Conservation (phyloP, 306 rosid species). For the Dryas alaskensis region DNA sequence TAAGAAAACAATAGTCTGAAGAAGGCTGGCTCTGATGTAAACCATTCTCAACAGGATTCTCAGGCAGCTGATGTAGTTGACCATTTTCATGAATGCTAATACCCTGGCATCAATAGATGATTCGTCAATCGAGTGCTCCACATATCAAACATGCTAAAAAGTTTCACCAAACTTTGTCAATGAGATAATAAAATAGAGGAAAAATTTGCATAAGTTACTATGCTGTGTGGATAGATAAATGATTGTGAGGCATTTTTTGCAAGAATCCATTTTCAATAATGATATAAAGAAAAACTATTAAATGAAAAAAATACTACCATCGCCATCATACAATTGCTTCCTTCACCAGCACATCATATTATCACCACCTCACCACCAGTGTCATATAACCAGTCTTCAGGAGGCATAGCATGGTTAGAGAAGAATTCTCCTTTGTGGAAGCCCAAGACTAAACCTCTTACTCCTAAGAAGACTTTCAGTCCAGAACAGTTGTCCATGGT, state of each 20-base stretch:
- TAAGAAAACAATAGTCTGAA: conserved; percentile 52
- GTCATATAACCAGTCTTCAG: too few relatives aligned
- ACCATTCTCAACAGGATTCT: conserved; percentile 53
- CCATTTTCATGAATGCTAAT: conserved; percentile 43
- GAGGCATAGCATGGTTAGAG: not conserved
- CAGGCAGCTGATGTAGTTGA: conserved; percentile 43
- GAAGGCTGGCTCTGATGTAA: conserved; percentile 45
- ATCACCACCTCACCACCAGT: too few relatives aligned
- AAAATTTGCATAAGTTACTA: not conserved
- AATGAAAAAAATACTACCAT: not conserved
- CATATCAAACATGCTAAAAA: conserved; percentile 21
- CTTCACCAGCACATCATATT: too few relatives aligned
- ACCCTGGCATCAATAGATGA: conserved; percentile 50
- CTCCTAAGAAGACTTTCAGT: not conserved
- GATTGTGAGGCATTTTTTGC: not conserved
- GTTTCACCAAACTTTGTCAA: conserved; percentile 5
- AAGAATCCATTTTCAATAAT: not conserved
- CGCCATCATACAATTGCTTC: not conserved
- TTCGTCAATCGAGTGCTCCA: conserved; percentile 31
- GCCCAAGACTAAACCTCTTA: not conserved
- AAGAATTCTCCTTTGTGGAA: not conserved
- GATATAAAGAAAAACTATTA: too few relatives aligned
- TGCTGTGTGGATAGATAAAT: not conserved
- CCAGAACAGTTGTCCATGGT: not conserved
- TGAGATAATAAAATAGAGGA: not conserved